A percentile compares a stretch with the other conserved stretches of the same genome.
These are phyloP conservation scores for Periconia sp. DNA, from an alignment of 2,329 filamentous ascomycete species.

Conservation along the genomic window DNA sequence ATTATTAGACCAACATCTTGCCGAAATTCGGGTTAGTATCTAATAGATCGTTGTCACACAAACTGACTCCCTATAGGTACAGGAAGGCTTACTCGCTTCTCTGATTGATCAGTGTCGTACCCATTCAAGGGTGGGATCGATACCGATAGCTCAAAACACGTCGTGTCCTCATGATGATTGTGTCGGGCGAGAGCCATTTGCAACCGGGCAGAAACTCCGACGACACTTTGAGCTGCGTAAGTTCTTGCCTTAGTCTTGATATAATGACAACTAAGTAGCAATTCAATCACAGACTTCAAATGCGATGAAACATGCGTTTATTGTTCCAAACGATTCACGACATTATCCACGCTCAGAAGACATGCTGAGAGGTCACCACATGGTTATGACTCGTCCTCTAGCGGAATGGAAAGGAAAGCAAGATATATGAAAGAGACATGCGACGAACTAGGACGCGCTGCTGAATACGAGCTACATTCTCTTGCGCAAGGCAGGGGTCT, in stretches of 20 bases:
- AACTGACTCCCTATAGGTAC: constrained; percentile 3
- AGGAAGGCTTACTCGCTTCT: constrained; percentile 3
- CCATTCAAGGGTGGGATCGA: too few species aligned
- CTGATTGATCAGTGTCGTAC: constrained; percentile 1
- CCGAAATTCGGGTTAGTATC: too few species aligned
- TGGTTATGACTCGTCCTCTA: neutral
- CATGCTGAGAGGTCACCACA: neutral
- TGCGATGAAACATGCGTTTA: constrained; percentile 4
- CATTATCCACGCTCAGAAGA: constrained; percentile 1
- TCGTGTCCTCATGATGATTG: too few species aligned
- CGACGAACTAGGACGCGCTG: neutral
- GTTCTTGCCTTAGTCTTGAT: constrained; percentile 4
- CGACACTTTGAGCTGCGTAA: too few species aligned
- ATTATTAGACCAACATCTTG: too few species aligned
- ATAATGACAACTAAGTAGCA: constrained; percentile 1
- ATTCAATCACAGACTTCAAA: constrained; percentile 3
- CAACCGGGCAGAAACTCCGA: too few species aligned
- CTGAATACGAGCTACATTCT: neutral
- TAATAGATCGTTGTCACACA: neutral
- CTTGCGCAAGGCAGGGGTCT: neutral
- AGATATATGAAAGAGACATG: constrained; percentile 3
- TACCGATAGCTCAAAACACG: too few species aligned
- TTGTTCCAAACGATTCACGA: constrained; percentile 1
- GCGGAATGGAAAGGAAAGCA: neutral
- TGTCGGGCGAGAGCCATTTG: too few species aligned